phyloP scores from a whole-genome alignment of 192 early-diverging fungal species.

The Backusella liffmaniae region DNA sequence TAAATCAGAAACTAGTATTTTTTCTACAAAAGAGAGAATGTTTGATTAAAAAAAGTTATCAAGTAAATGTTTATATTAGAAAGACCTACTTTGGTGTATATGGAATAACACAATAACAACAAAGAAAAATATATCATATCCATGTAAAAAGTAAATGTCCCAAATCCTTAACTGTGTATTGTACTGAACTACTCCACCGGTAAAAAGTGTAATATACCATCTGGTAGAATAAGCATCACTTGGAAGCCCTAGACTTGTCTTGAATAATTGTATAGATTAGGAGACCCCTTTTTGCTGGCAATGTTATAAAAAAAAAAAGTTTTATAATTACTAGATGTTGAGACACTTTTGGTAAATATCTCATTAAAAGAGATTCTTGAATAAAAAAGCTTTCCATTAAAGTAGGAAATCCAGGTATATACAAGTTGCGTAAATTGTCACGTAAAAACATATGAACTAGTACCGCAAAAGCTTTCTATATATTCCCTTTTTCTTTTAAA shows the following conservation, averaged over 20 bases:
- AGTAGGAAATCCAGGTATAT: constrained; percentile 55
- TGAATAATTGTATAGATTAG: background rate
- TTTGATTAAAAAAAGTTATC: too few relatives aligned
- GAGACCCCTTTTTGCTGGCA: background rate
- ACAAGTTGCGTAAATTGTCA: constrained; percentile 49
- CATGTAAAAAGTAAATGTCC: constrained; percentile 51
- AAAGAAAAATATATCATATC: constrained; percentile 55
- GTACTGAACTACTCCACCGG: constrained; percentile 51
- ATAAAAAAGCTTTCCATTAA: constrained; percentile 56
- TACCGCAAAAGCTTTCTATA: constrained; percentile 51
- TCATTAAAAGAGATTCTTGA: constrained; percentile 49
- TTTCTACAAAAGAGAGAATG: background rate
- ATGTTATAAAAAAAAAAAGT: background rate
- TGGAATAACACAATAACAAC: constrained; percentile 48
- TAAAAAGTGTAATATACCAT: constrained; percentile 61
- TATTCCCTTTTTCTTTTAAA: background rate
- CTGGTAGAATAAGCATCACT: constrained; percentile 52
- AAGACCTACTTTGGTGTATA: constrained; percentile 42
- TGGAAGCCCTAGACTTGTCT: constrained; percentile 44
- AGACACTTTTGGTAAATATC: constrained; percentile 44
- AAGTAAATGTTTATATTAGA: background rate
- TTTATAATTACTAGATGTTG: constrained; percentile 42
- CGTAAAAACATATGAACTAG: constrained; percentile 48
- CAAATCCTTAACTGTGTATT: constrained; percentile 53
- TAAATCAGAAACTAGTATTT: constrained; percentile 40